phyloP scores from a whole-genome alignment of 2,329 filamentous ascomycete genomes.

The Pseudonectria foliicola region DNA sequence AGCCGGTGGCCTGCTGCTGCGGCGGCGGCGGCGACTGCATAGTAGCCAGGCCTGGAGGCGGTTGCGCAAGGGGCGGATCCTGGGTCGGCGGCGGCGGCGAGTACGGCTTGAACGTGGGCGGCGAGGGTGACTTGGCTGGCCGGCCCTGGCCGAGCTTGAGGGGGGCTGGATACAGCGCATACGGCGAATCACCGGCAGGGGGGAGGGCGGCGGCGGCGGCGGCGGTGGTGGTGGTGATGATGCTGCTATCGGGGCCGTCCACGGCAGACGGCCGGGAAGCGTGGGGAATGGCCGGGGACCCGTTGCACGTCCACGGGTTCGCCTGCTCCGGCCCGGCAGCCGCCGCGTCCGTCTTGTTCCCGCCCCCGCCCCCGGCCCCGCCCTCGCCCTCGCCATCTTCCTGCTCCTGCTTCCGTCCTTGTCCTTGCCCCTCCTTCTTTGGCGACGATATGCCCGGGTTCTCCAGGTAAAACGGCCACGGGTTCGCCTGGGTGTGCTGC shows the following conservation, averaged over 20 bases:
- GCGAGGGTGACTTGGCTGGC: conserved; percentile 13
- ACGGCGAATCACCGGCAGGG: not conserved
- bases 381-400: conserved; percentile 2
- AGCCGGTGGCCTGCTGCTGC: not conserved
- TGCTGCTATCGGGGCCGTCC: not conserved
- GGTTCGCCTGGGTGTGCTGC: conserved; percentile 15
- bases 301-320: conserved; percentile 29
- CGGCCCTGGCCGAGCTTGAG: conserved; percentile 18
- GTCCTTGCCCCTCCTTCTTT: not conserved
- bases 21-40: conserved; percentile 15
- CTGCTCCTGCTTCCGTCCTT: conserved; percentile 1
- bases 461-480: conserved; percentile 26
- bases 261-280: not conserved
- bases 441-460: conserved; percentile 3
- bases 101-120: conserved; percentile 22
- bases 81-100: conserved; percentile 16
- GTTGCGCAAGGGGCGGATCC: conserved; percentile 1
- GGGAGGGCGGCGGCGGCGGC: conserved; percentile 7
- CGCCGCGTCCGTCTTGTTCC: conserved; percentile 3
- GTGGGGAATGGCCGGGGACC: conserved; percentile 9
- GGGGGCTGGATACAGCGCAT: conserved; percentile 19
- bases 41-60: conserved; percentile 4
- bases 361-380: not conserved
- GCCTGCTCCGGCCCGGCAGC: conserved; percentile 12
- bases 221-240: conserved; percentile 1